Evolutionary conservation across 768 basidiomycete species (phyloP), one percentile per base, ranked within the genome.

Genomic region (Epithele typhae): DNA sequence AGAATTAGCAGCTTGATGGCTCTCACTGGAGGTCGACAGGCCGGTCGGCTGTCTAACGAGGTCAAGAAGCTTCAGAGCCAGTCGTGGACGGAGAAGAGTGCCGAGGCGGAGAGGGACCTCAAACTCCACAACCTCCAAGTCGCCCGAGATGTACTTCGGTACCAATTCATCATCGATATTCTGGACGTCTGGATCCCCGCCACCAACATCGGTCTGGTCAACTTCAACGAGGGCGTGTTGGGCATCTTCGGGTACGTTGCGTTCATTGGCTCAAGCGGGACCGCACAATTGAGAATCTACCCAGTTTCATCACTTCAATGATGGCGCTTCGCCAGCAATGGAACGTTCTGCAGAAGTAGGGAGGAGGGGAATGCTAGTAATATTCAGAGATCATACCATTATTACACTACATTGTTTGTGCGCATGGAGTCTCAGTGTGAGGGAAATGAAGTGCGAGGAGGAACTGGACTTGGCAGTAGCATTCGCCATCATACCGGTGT

Each of bases 101-200:
- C 86, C 25, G 77, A 79, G 19, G 72, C 74, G 15, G 79, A 86
- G 51, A 71, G 82, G n/a, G 81, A 87, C 56, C 73, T 75, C 23
- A 81, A 72, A 58, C 68, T 85, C n/a, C 73, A 73, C 46, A 69
- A 76, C 14, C 60, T 90, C 9, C 57, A 87, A 83, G 34, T 41
- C 34, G 76, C 84, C 58, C 81, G 82, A 38, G 71, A 74, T 38
- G 79, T 77, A 5, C 75, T 82, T 24, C 79, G 83, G 23, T 78
- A 79, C 53, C 96, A 98, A 65, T 78, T 98, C 56, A 68, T 85
- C 45, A 81, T 89, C 49, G 96, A 99, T 64, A 59, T 80, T 17
- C 71, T 93, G 48, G 96, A 99, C 62, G 66, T 92, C 48, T 94
- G 86, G 82, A 81, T 94, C 57, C 96, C 96, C 5, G 87, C 92